A percentile compares a stretch with the other conserved stretches of the same genome.
Evolutionary conservation across 345 rosid species (phyloP).

Genomic region (Pistacia vera): DNA sequence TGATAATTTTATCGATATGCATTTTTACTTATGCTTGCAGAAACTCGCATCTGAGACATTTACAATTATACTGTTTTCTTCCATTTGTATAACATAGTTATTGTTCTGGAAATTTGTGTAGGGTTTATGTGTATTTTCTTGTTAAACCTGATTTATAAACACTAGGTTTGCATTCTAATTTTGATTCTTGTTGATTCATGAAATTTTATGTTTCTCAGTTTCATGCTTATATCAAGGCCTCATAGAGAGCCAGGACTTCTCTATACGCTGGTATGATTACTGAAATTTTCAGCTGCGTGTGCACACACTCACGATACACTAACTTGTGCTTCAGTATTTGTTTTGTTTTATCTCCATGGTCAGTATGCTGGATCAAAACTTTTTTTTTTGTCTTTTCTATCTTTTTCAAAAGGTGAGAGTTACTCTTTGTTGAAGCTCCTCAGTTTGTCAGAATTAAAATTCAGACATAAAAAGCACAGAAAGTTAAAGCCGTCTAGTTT

Average conservation of each 20-base stretch:
- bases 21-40: not conserved
- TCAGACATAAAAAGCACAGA: not conserved
- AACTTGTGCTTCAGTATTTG: not conserved
- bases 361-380: not conserved
- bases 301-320: not conserved
- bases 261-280: constrained; percentile 67
- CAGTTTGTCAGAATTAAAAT: not conserved
- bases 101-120: not conserved
- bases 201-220: constrained; percentile 49
- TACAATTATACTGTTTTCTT: not conserved
- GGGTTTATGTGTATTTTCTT: not conserved
- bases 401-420: constrained; percentile 1
- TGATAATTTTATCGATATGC: not conserved
- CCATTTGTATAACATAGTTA: not conserved
- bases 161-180: not conserved
- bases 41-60: not conserved
- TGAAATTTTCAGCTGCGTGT: not conserved
- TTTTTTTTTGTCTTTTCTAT: not conserved
- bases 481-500: not conserved
- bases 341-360: not conserved
- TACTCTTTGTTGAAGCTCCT: not conserved
- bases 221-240: constrained; percentile 85
- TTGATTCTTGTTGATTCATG: constrained; percentile 7
- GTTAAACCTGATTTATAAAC: not conserved
- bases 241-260: constrained; percentile 80